Conservation (phyloP, 2,329 filamentous ascomycete genomes). For the Ophiostoma ips region DNA sequence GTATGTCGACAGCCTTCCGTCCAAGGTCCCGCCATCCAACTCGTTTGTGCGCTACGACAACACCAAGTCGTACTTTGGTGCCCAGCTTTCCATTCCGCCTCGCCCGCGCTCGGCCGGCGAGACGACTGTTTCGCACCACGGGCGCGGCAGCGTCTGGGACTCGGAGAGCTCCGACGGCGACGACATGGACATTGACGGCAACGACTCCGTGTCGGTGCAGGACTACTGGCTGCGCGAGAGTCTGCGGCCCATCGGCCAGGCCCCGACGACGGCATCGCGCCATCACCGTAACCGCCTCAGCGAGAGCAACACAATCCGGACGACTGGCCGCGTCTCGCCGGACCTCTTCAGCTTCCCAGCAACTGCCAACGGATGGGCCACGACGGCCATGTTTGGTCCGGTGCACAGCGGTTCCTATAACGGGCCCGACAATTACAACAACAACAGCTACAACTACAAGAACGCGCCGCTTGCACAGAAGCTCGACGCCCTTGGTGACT, state of each 20-base stretch:
- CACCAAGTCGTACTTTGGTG: slow-evolving; percentile 17
- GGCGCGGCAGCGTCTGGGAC: slow-evolving; percentile 24
- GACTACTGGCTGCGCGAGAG: slow-evolving; percentile 47
- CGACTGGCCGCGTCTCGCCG: slow-evolving; percentile 26
- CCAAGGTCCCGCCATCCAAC: slow-evolving; percentile 18
- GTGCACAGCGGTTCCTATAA: slow-evolving; percentile 23
- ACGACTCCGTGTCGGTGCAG: slow-evolving; percentile 34
- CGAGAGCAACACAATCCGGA: background rate
- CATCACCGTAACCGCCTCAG: background rate
- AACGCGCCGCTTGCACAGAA: slow-evolving; percentile 20
- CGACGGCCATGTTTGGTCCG: slow-evolving; percentile 32
- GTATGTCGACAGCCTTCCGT: slow-evolving; percentile 4
- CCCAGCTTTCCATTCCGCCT: slow-evolving; percentile 20
- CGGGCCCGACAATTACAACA: slow-evolving; percentile 9
- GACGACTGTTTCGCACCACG: slow-evolving; percentile 25
- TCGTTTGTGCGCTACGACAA: slow-evolving; percentile 17
- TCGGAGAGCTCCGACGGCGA: slow-evolving; percentile 26
- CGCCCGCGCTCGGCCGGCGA: slow-evolving; percentile 35
- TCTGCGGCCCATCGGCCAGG: slow-evolving; percentile 25
- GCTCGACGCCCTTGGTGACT: slow-evolving; percentile 31
- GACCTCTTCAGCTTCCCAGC: slow-evolving; percentile 41
- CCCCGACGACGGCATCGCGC: slow-evolving; percentile 1
- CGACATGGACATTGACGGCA: slow-evolving; percentile 24
- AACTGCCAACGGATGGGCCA: slow-evolving; percentile 27
- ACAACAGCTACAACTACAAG: background rate